Conservation (phyloP, 805 yeast genomes). For the Candida argentea region DNA sequence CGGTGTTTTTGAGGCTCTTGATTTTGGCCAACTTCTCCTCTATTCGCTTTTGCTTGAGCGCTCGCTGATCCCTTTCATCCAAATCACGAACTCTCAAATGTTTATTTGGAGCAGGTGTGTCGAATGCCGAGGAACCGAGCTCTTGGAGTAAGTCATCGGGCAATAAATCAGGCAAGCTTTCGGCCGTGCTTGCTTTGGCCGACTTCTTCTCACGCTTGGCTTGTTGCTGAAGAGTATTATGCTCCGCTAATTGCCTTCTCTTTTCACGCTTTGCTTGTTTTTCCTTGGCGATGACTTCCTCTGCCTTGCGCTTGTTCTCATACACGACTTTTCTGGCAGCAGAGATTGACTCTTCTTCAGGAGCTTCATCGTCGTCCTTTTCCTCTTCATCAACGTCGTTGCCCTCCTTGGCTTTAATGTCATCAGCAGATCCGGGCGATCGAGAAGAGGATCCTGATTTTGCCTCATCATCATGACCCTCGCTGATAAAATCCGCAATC, state of each 20-base stretch:
- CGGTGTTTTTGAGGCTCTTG: constrained; percentile 13
- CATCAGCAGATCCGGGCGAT: too few species aligned
- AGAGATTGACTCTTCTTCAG: constrained; percentile 32
- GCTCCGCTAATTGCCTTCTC: constrained; percentile 24
- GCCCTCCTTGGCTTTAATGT: constrained; percentile 5
- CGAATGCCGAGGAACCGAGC: constrained; percentile 5
- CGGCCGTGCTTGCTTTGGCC: constrained; percentile 6
- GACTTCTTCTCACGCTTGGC: constrained; percentile 13
- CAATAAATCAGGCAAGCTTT: constrained; percentile 29
- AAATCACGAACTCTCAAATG: constrained; percentile 24
- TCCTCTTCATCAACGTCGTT: constrained; percentile 10
- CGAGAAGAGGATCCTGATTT: too few species aligned
- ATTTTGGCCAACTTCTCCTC: constrained; percentile 23
- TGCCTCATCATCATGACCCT: too few species aligned
- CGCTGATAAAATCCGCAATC: too few species aligned
- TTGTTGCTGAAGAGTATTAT: constrained; percentile 26
- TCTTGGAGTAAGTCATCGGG: constrained; percentile 30
- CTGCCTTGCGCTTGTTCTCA: constrained; percentile 15
- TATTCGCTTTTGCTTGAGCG: constrained; percentile 19
- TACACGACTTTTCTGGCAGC: constrained; percentile 16
- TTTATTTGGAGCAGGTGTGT: constrained; percentile 7
- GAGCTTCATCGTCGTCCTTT: constrained; percentile 26
- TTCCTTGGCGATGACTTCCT: constrained; percentile 13
- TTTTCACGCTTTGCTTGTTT: constrained; percentile 22
- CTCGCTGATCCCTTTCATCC: constrained; percentile 19